Conservation (phyloP, 2,329 filamentous ascomycete genomes). For the Penicillium sumatraense region DNA sequence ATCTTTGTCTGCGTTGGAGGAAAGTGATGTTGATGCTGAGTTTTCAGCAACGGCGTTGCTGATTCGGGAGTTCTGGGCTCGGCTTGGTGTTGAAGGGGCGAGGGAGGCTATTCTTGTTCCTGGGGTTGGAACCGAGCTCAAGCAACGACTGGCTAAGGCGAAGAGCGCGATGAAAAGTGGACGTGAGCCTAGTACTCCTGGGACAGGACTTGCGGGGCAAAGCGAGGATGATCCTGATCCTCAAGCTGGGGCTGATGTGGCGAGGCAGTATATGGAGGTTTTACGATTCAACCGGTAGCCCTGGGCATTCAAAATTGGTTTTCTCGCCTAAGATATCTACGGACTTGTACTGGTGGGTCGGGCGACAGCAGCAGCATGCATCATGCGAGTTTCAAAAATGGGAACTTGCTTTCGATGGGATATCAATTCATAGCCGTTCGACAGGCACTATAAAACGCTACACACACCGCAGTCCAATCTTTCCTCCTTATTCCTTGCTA, state of each 20-base stretch:
- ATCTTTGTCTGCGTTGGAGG: conserved; percentile 35
- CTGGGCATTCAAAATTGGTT: background rate
- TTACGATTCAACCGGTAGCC: conserved; percentile 47
- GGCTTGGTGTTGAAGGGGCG: conserved; percentile 42
- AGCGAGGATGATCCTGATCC: conserved; percentile 38
- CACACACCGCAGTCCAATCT: conserved; percentile 12
- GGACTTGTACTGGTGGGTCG: background rate
- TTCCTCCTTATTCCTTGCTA: conserved; percentile 15
- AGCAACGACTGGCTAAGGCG: conserved; percentile 33
- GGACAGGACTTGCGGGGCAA: conserved; percentile 13
- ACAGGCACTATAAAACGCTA: conserved; percentile 17
- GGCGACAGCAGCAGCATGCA: background rate
- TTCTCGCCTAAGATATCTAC: background rate
- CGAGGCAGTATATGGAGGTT: conserved; percentile 52
- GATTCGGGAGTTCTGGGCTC: conserved; percentile 49
- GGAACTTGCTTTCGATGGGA: background rate
- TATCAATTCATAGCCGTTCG: conserved; percentile 18
- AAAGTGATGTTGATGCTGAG: conserved; percentile 45
- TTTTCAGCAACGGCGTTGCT: conserved; percentile 38
- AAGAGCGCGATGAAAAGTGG: conserved; percentile 23
- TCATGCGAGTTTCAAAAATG: background rate
- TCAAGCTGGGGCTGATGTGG: conserved; percentile 45
- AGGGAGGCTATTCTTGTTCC: conserved; percentile 48
- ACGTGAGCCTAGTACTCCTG: conserved; percentile 15
- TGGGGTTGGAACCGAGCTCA: conserved; percentile 44